These are phyloP conservation scores for Dalbergia cultrata DNA, from an alignment of 306 rosid genomes.

Conservation along the genomic window DNA sequence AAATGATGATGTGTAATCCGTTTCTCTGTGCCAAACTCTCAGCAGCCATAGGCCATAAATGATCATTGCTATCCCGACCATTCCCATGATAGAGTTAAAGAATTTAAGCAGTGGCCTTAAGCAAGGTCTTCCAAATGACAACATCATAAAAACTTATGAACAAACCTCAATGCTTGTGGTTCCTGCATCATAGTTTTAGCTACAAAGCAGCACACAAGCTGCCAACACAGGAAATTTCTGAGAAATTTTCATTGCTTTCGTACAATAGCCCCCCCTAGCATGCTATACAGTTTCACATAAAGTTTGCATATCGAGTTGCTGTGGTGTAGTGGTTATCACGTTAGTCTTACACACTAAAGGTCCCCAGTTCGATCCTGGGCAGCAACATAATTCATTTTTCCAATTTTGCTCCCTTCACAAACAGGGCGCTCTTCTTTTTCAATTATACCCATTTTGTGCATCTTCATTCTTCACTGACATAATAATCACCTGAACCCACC, in stretches of 20 bases:
- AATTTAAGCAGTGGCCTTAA: slow-evolving; percentile 51
- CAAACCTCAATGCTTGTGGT: not conserved
- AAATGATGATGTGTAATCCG: slow-evolving; percentile 2
- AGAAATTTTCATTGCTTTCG: not conserved
- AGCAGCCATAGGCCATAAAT: slow-evolving; percentile 56
- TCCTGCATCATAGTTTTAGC: not conserved
- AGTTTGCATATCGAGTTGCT: not conserved
- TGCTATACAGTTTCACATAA: too few species aligned
- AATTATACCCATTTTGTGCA: too few species aligned
- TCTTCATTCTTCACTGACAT: too few species aligned
- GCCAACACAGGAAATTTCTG: not conserved
- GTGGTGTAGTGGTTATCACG: slow-evolving; percentile 54
- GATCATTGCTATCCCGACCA: slow-evolving; percentile 60
- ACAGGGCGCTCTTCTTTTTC: too few species aligned
- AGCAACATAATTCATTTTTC: slow-evolving; percentile 42
- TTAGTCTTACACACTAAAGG: slow-evolving; percentile 83
- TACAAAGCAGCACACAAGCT: not conserved
- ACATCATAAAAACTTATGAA: slow-evolving; percentile 17
- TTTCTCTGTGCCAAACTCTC: slow-evolving; percentile 56
- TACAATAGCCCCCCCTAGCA: not conserved
- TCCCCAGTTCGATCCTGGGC: slow-evolving; percentile 92
- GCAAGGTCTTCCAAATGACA: slow-evolving; percentile 36
- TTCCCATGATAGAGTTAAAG: slow-evolving; percentile 49
- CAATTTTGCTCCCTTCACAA: not conserved
- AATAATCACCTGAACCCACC: too few species aligned